Conservation (phyloP, 2,329 filamentous ascomycete genomes). For the Clarireedia paspali region DNA sequence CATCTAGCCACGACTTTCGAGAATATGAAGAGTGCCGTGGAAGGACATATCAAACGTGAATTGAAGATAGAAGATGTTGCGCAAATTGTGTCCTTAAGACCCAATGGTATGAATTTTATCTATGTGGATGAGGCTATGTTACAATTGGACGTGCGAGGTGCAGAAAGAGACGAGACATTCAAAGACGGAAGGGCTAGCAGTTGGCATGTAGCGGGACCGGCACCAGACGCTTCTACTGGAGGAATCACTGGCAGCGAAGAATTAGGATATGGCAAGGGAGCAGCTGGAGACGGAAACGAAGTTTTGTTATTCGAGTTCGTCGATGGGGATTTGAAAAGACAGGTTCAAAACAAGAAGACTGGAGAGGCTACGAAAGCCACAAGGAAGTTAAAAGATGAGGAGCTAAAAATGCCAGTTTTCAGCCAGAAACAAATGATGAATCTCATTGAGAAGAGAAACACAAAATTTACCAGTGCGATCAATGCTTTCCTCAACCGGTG, state of each 20-base stretch:
- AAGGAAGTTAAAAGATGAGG: conserved; percentile 64
- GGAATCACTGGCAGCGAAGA: conserved; percentile 44
- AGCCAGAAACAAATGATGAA: conserved; percentile 87
- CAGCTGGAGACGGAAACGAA: conserved; percentile 44
- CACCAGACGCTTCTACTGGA: conserved; percentile 49
- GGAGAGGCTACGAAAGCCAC: conserved; percentile 63
- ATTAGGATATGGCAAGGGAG: conserved; percentile 29
- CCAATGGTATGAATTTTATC: conserved; percentile 70
- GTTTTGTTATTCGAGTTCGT: conserved; percentile 88
- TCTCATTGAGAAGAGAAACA: conserved; percentile 83
- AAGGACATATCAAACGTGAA: conserved; percentile 67
- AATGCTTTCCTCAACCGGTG: conserved; percentile 72
- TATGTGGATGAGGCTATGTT: conserved; percentile 82
- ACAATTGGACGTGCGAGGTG: conserved; percentile 68
- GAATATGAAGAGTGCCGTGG: conserved; percentile 76
- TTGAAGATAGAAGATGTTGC: conserved; percentile 74
- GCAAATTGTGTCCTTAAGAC: conserved; percentile 69
- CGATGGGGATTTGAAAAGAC: conserved; percentile 81
- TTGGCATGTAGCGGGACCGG: conserved; percentile 41
- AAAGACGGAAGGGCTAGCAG: conserved; percentile 47
- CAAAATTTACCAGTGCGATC: conserved; percentile 71
- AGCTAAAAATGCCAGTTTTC: conserved; percentile 85
- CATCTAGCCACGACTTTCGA: conserved; percentile 88
- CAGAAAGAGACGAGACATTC: conserved; percentile 57
- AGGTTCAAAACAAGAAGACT: conserved; percentile 64